Percentiles rank a stretch among this genome's conserved stretches.
phyloP scores from a whole-genome alignment of 2,329 filamentous ascomycete genomes.

The Sarocladium brachiariae region DNA sequence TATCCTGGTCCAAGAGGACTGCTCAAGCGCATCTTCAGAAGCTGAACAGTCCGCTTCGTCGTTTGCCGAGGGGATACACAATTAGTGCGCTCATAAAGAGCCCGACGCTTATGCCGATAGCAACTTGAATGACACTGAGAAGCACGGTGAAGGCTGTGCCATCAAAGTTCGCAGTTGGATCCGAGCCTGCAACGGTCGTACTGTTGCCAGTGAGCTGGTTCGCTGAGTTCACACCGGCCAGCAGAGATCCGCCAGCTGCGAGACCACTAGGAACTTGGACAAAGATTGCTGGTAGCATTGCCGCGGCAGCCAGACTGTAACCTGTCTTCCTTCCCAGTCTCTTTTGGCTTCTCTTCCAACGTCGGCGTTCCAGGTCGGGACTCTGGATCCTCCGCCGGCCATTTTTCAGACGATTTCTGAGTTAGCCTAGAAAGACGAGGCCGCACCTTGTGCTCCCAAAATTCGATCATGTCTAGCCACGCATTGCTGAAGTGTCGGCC shows the following conservation, averaged over 20 bases:
- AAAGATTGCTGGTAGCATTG: slow-evolving; percentile 83
- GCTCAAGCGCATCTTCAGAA: too few relatives aligned
- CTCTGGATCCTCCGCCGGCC: slow-evolving; percentile 28
- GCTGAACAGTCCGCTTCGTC: slow-evolving; percentile 49
- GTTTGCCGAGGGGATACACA: slow-evolving; percentile 51
- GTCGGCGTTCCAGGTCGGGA: slow-evolving; percentile 19
- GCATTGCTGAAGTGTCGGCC: slow-evolving; percentile 51
- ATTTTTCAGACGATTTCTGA: slow-evolving; percentile 21
- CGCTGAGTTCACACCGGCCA: slow-evolving; percentile 51
- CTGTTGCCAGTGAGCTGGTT: slow-evolving; percentile 42
- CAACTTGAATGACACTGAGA: slow-evolving; percentile 53
- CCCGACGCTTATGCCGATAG: slow-evolving; percentile 56
- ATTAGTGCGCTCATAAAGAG: slow-evolving; percentile 49
- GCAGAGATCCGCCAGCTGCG: slow-evolving; percentile 52
- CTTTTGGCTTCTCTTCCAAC: slow-evolving; percentile 17
- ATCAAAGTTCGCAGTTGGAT: slow-evolving; percentile 27
- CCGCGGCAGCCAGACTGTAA: slow-evolving; percentile 75
- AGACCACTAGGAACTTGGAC: slow-evolving; percentile 58
- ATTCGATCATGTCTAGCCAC: slow-evolving; percentile 38
- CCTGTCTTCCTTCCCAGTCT: slow-evolving; percentile 42
- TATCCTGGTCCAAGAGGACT: too few relatives aligned
- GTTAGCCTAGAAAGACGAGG: slow-evolving; percentile 21
- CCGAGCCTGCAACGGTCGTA: slow-evolving; percentile 21
- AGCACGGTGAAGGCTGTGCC: slow-evolving; percentile 46
- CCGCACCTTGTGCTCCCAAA: slow-evolving; percentile 42